Base-by-base conservation (phyloP, 805 yeast species). In the Hanseniaspora lachancei region DNA sequence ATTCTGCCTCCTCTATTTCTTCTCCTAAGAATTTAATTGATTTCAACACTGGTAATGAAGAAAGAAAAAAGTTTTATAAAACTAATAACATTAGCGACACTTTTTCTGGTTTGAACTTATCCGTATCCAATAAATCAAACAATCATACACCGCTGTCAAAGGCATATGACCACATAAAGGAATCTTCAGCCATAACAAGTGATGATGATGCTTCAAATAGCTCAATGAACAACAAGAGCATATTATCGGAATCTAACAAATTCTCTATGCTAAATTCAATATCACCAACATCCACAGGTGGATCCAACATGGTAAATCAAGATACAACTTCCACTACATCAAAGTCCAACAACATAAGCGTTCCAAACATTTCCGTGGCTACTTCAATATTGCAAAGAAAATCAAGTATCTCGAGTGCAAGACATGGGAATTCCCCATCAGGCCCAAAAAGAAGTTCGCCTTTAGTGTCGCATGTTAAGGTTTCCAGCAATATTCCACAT, bases 381-480 rank as follows among this genome's bases (percentile, higher is more conserved):
- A 58, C 59, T 35, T 57, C 58, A 4, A 55, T 60, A 12, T 54
- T 58, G 15, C 46, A 60, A 24, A 63, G 67, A 15, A 68, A 62
- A 58, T 38, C 64, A 29, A 62, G 60, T 47, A 60, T 67, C 3
- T 60, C 64, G 41, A 42, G 77, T n/a, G 5, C 23, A 4, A 44
- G 50, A 38, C 56, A 53, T 32, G 61, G 39, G 32, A 46, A 15
- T 39, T 15, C 53, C 10, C 16, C 63, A 5, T 55, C 63, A 18
- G 66, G 84, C 1, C 85, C 85, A 16, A 70, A 82, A 62, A 68
- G 83, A 58, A 79, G 76, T 35, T 69, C 80, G 6, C 80, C 84
- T 1, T 80, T 84, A 2, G 54, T 51, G 2, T 27, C 50, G 2
- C 38, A 53, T 32, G 21, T 38, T 3, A 53, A 53, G 13, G 20